These are phyloP conservation scores for Sordariomycetes sp. DNA, from an alignment of 2,329 filamentous ascomycete species.

Conservation along the genomic window DNA sequence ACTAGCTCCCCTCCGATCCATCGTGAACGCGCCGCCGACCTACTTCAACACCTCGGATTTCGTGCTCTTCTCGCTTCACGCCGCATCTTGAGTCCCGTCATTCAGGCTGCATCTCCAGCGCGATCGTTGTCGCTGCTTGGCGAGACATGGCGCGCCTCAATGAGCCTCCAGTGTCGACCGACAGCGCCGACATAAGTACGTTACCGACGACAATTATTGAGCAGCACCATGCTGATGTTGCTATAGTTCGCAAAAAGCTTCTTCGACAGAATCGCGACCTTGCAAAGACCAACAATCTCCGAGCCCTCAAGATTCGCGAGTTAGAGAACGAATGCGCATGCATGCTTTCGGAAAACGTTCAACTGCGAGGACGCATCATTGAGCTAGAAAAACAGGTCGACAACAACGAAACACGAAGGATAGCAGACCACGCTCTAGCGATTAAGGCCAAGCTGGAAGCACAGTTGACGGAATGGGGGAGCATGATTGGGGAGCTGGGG, in stretches of 20 bases:
- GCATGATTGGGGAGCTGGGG: conserved; percentile 57
- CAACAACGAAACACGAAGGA: conserved; percentile 46
- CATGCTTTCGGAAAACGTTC: conserved; percentile 70
- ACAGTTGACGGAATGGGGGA: conserved; percentile 62
- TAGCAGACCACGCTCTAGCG: conserved; percentile 57
- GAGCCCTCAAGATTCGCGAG: conserved; percentile 67
- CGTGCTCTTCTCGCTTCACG: not conserved
- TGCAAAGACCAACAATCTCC: conserved; percentile 67
- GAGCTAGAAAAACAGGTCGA: conserved; percentile 60
- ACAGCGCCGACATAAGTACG: conserved; percentile 65
- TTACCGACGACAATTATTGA: conserved; percentile 11
- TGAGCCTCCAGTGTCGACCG: conserved; percentile 58
- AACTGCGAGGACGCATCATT: conserved; percentile 61
- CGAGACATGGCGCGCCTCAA: conserved; percentile 73
- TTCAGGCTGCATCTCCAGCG: no score
- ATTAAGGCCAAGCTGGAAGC: conserved; percentile 63
- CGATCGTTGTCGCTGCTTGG: no score
- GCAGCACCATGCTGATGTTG: conserved; percentile 5
- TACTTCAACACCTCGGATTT: not conserved
- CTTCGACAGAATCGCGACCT: conserved; percentile 79
- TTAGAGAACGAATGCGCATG: conserved; percentile 69
- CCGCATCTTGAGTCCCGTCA: conserved; percentile 1
- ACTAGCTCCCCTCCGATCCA: no score
- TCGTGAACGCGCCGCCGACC: no score
- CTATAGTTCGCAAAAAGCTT: conserved; percentile 67